Base-by-base conservation (phyloP, 1,139 yeast species). In the Scheffersomyces insectosa region DNA sequence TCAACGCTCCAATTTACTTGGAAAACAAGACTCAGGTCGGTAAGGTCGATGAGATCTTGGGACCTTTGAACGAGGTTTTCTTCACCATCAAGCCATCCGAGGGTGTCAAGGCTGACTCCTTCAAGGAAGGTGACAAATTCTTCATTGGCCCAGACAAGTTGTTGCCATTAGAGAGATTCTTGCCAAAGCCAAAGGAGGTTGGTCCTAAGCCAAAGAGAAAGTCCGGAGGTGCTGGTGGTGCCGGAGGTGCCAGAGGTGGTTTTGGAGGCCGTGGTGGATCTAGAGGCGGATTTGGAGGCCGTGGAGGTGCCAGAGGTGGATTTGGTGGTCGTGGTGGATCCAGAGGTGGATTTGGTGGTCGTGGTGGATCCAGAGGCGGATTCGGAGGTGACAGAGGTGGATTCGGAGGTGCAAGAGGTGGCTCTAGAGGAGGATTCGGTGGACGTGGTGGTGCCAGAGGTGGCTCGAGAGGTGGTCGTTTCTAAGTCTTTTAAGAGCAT, bases 1-100 rank as follows among this genome's bases (percentile, higher is more conserved):
- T 95, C 80, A 95, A 95, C 72, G 99, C 99, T 27, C 99, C 99
- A 64, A 91, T 95, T 62, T 95, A 86, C 67, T 80, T 93, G 56
- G 98, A 93, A 67, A 93, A 93, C 78, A 86, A 85, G 77, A 87
- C 96, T 28, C 95, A 88, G 63, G 84, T 95, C 43, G 99, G 99
- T 59, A 95, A 95, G 70, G 96, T 95, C 46, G 99, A 95, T 66
- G 99, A 95, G 75, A 93, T 95, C 54, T 78, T 95, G 58, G 99
- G 99, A 42, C 98, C 99, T 42, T 74, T 95, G 65, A 93, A 93
- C 66, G 99, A 95, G 70, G 98, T 93, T 14, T 91, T 80, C 66
- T 95, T 95, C 80, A 95, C 99, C 40, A 83, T 95, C 57, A 93
- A 95, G 73, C 93, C 97, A 47, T 77, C 87, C 42, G 99, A 95